These are phyloP conservation scores for Calonectria montana DNA, from an alignment of 2,329 filamentous ascomycete genomes.

Conservation along the genomic window DNA sequence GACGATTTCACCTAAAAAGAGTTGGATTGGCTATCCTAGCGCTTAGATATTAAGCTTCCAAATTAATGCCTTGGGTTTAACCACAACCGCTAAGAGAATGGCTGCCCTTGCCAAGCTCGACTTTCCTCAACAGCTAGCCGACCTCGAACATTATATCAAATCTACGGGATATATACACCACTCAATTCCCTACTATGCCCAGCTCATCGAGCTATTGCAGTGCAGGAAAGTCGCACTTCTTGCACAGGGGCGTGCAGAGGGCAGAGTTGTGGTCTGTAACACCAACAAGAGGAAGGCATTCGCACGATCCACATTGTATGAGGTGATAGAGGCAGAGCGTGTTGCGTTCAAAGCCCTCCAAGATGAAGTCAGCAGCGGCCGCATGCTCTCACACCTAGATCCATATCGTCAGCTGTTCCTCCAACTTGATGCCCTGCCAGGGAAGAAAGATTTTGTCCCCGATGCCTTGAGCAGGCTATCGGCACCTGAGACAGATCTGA, in stretches of 20 bases:
- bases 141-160: not conserved
- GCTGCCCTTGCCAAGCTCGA: not conserved
- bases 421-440: not conserved
- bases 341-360: not conserved
- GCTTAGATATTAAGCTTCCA: not conserved
- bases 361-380: not conserved
- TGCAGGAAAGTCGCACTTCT: not conserved
- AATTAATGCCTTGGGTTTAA: not conserved
- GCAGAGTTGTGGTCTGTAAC: not conserved
- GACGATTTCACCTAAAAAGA: not conserved
- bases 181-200: not conserved
- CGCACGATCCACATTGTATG: not conserved
- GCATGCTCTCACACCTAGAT: not conserved
- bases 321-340: not conserved
- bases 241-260: not conserved
- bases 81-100: not conserved
- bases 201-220: not conserved
- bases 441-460: constrained; percentile 3
- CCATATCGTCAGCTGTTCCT: not conserved
- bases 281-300: not conserved
- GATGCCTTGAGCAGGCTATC: not conserved
- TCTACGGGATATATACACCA: not conserved
- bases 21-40: constrained; percentile 6
- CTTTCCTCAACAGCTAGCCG: not conserved
- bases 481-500: not conserved